phyloP scores from a whole-genome alignment of 306 rosid genomes.

The Cercis canadensis region DNA sequence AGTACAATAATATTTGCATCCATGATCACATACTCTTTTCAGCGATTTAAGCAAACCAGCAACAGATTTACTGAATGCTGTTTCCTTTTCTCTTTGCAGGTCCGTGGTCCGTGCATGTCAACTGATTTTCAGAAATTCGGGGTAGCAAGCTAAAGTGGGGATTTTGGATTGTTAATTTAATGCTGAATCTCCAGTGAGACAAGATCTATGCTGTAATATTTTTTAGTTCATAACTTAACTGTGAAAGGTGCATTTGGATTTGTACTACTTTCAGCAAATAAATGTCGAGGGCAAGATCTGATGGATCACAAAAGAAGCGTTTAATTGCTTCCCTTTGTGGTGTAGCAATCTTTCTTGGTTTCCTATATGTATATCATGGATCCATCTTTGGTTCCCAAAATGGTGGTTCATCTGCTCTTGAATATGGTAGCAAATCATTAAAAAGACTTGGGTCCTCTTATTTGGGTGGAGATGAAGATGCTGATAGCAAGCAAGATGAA shows the following conservation, averaged over 20 bases:
- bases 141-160: slow-evolving; percentile 12
- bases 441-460: slow-evolving; percentile 82
- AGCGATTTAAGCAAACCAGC: background rate
- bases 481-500: slow-evolving; percentile 69
- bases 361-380: slow-evolving; percentile 81
- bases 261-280: slow-evolving; percentile 44
- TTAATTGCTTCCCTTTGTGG: slow-evolving; percentile 62
- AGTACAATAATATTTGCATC: slow-evolving; percentile 8
- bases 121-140: slow-evolving; percentile 3
- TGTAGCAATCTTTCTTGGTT: slow-evolving; percentile 69
- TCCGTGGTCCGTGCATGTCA: slow-evolving; percentile 14
- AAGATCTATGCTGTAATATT: slow-evolving; percentile 38
- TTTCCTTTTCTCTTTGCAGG: slow-evolving; percentile 50
- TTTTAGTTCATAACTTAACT: slow-evolving; percentile 25
- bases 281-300: slow-evolving; percentile 87
- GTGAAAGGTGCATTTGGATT: slow-evolving; percentile 35
- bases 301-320: slow-evolving; percentile 81
- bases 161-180: slow-evolving; percentile 28
- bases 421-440: slow-evolving; percentile 81
- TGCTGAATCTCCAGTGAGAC: slow-evolving; percentile 37
- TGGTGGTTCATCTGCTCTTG: slow-evolving; percentile 69
- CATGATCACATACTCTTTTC: slow-evolving; percentile 16
- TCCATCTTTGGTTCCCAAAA: slow-evolving; percentile 79
- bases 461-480: slow-evolving; percentile 74
- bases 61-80: slow-evolving; percentile 30